Conservation (phyloP, 2,329 filamentous ascomycete species). For the Aspergillus luchuensis region DNA sequence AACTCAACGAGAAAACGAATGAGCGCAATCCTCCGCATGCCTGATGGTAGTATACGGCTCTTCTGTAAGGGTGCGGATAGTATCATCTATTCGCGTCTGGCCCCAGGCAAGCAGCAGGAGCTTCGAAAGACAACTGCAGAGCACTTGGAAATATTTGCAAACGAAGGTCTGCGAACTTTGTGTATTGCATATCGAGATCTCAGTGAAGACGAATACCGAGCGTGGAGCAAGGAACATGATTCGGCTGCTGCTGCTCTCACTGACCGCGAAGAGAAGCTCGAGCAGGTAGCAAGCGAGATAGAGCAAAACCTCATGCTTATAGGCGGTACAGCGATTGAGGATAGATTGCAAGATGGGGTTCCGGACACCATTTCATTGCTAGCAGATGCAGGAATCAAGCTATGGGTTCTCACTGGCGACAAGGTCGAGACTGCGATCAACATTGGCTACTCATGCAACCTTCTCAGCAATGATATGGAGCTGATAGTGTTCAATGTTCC, state of each 20-base stretch:
- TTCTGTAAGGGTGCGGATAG: constrained; percentile 98
- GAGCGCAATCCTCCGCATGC: constrained; percentile 96
- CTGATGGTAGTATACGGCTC: constrained; percentile 81
- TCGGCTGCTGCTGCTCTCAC: constrained; percentile 79
- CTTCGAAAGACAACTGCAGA: constrained; percentile 82
- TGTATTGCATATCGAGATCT: constrained; percentile 87
- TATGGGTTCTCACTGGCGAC: constrained; percentile 97
- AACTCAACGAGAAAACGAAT: constrained; percentile 96
- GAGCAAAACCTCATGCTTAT: constrained; percentile 86
- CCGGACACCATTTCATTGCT: constrained; percentile 92
- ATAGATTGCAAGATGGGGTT: constrained; percentile 93
- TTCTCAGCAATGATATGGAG: constrained; percentile 97
- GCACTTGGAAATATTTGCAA: constrained; percentile 94
- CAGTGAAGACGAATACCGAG: constrained; percentile 76
- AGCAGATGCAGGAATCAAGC: constrained; percentile 91
- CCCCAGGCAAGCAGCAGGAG: constrained; percentile 80
- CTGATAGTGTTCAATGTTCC: constrained; percentile 84
- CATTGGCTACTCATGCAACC: constrained; percentile 97
- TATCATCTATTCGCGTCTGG: constrained; percentile 91
- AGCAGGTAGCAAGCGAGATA: constrained; percentile 84
- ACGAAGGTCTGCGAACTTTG: constrained; percentile 90
- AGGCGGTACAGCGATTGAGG: constrained; percentile 95
- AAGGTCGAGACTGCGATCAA: constrained; percentile 99
- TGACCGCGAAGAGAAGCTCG: constrained; percentile 88
- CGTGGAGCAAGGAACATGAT: constrained; percentile 86